phyloP scores from a whole-genome alignment of 345 rosid genomes.

The Conringia planisiliqua region DNA sequence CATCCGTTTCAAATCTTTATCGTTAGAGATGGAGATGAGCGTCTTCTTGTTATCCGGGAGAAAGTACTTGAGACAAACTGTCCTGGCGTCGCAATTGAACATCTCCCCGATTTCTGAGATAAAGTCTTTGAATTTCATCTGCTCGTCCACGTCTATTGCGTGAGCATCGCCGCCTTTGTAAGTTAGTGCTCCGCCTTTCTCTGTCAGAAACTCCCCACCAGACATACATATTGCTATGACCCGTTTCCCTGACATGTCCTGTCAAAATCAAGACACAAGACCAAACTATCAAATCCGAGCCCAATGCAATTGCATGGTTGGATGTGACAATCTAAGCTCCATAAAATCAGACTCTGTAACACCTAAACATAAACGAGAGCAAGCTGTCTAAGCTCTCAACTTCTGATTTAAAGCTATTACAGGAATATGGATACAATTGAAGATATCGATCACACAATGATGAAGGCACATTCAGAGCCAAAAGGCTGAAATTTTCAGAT shows the following conservation, averaged over 20 bases:
- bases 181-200: conserved; percentile 31
- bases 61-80: conserved; percentile 70
- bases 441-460: not conserved
- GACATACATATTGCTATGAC: conserved; percentile 48
- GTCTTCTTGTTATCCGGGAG: conserved; percentile 86
- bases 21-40: conserved; percentile 61
- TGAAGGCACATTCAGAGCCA: not conserved
- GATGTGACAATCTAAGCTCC: not conserved
- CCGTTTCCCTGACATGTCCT: conserved; percentile 62
- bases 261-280: not conserved
- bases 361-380: conserved; percentile 4
- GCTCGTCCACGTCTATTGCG: conserved; percentile 38
- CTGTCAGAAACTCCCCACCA: conserved; percentile 52
- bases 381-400: not conserved
- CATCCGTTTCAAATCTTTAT: conserved; percentile 37
- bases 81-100: conserved; percentile 42
- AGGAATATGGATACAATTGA: not conserved
- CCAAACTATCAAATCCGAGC: not conserved
- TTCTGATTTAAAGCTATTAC: not conserved
- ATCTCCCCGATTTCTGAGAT: conserved; percentile 34
- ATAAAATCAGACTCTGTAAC: not conserved
- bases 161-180: conserved; percentile 42
- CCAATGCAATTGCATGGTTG: not conserved
- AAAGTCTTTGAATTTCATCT: conserved; percentile 30
- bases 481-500: not conserved